Evolutionary conservation across 345 rosid species (phyloP), one percentile per base, ranked within the genome.

Genomic region (Abelmoschus esculentus): DNA sequence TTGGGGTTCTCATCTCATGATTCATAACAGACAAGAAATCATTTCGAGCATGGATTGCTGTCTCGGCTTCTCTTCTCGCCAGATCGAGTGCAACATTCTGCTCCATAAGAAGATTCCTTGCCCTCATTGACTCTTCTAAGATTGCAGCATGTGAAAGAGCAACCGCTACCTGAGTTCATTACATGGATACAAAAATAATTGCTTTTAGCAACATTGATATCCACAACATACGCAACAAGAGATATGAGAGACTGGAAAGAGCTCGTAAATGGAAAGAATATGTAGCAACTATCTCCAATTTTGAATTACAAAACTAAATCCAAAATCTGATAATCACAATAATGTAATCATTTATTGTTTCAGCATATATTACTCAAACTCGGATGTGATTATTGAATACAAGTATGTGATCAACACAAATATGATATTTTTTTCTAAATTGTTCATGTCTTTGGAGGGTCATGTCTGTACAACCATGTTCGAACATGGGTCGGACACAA

Each of bases 21-120:
- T 96, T 92, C 99, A 96, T 96, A 67, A 96, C 99, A 34, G 97
- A 98, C 79, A 96, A 75, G 87, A 96, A 96, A 82, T 90, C 98
- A 66, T 96, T 96, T 10, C 97, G 95, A 56, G 99, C 98, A 74
- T 86, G 85, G 67, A 96, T 87, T 22, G 99, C 97, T 52, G 92
- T 96, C 77, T 96, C 99, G 19, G 99, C 98, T 76, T 96, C 98
- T 79, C 88, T 80, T 72, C 98, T 87, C 32, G 99, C 98, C 36
- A 71, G 81, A 81, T 96, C 98, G 73, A 92, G 97, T 1, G 98
- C 98, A 38, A 91, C 88, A 77, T 95, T 95, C 79, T 89, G 99
- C 70, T 95, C 96, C 89, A 95, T 83, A 46, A 95, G 93, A 78
- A 95, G 98, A 76, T 87, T 92, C 83, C 99, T 91, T 65, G 99